These are phyloP conservation scores for Stentor roeselii DNA, from an alignment of 73 alveolate genomes.

Conservation along the genomic window DNA sequence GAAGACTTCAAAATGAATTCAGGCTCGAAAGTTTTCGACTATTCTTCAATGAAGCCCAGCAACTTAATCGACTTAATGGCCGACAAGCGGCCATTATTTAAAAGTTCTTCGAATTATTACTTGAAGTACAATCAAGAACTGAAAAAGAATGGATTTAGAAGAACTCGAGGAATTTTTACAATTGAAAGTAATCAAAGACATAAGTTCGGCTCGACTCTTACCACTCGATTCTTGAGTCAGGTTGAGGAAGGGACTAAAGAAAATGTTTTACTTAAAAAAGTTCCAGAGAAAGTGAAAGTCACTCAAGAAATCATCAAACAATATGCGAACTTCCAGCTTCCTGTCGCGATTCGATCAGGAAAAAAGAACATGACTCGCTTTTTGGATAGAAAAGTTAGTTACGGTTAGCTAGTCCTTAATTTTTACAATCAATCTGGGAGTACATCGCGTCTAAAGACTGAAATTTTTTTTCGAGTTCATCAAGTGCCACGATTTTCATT, in stretches of 20 bases:
- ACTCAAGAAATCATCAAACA: background rate
- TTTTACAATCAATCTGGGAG: no score
- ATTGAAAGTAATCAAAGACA: background rate
- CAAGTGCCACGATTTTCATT: no score
- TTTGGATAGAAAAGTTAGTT: no score
- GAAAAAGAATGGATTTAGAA: background rate
- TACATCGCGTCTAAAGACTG: no score
- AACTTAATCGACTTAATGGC: constrained; percentile 11
- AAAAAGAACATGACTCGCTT: background rate
- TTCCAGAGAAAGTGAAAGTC: background rate
- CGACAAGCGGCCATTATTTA: constrained; percentile 16
- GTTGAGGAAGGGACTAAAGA: background rate
- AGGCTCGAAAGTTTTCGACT: background rate
- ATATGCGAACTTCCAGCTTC: background rate
- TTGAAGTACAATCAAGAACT: background rate
- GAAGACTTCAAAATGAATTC: background rate
- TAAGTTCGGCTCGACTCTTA: background rate
- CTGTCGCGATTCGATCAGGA: background rate
- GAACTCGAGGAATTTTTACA: constrained; percentile 13
- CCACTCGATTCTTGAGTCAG: background rate
- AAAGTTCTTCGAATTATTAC: background rate
- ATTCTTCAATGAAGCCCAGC: background rate
- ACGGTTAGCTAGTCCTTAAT: no score
- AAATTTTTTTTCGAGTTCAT: no score
- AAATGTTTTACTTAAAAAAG: no score